These are phyloP conservation scores for Sporothrix globosa DNA, from an alignment of 2,329 filamentous ascomycete species.

Conservation along the genomic window DNA sequence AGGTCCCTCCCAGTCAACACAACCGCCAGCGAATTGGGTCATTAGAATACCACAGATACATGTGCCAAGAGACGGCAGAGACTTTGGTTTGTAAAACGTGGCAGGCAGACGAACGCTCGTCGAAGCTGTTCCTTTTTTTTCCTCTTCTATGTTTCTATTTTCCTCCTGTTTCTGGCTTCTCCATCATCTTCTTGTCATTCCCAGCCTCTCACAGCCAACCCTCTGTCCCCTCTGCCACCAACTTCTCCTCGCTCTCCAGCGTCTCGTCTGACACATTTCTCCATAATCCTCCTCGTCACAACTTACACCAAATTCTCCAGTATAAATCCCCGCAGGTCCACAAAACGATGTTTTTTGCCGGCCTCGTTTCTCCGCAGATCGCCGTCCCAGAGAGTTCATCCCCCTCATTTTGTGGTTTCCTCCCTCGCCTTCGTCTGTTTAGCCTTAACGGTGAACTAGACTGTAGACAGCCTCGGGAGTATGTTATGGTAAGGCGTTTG, in stretches of 20 bases:
- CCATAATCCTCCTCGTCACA: not conserved
- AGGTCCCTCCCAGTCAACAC: not conserved
- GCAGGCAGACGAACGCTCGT: not conserved
- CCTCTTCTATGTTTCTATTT: not conserved
- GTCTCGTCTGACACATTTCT: conserved; percentile 19
- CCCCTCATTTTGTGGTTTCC: not conserved
- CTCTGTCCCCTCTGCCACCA: not conserved
- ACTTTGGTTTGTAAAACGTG: not conserved
- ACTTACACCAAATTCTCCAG: conserved; percentile 5
- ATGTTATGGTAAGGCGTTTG: no score
- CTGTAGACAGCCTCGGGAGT: no score
- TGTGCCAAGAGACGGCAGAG: conserved; percentile 14
- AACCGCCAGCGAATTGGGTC: not conserved
- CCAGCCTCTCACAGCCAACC: not conserved
- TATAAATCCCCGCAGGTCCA: not conserved
- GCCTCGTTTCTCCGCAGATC: not conserved
- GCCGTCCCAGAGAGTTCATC: not conserved
- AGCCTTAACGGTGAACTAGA: not conserved
- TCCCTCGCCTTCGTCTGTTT: not conserved
- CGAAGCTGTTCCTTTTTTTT: no score
- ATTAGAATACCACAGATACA: not conserved
- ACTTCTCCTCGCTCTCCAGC: not conserved
- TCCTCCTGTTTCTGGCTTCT: no score
- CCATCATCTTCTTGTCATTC: no score
- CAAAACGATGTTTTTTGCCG: not conserved